phyloP scores from a whole-genome alignment of 805 yeast genomes.

The Starmerella floricola region DNA sequence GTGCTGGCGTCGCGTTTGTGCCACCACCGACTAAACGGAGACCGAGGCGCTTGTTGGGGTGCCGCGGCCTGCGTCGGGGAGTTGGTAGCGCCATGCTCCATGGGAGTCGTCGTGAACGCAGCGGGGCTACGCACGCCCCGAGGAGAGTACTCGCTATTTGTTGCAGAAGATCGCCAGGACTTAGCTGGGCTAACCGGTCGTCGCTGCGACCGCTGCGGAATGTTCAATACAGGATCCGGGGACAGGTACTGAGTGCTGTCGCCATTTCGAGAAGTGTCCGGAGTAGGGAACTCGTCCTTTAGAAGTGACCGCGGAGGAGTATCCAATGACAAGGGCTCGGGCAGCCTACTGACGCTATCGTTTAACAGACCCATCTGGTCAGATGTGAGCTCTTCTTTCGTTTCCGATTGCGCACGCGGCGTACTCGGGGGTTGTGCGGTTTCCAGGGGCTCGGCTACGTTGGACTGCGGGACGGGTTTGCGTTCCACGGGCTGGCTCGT shows the following conservation, averaged over 20 bases:
- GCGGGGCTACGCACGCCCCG: background rate
- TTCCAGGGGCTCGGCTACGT: too few relatives aligned
- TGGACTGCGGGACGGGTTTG: too few relatives aligned
- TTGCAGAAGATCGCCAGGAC: conserved; percentile 1
- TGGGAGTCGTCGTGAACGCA: background rate
- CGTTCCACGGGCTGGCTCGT: too few relatives aligned
- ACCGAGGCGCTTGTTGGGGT: conserved; percentile 5
- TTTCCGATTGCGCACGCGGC: too few relatives aligned
- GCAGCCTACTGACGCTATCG: too few relatives aligned
- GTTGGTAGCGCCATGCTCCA: background rate
- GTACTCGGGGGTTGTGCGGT: too few relatives aligned
- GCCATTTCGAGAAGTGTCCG: conserved; percentile 1
- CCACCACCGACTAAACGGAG: conserved; percentile 11
- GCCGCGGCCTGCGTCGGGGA: conserved; percentile 15
- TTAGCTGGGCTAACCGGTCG: conserved; percentile 16
- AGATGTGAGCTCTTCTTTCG: too few relatives aligned
- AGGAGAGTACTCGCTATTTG: background rate
- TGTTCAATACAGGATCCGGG: conserved; percentile 1
- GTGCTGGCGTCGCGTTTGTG: conserved; percentile 3
- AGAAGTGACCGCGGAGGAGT: background rate
- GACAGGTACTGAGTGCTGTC: background rate
- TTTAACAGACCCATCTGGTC: too few relatives aligned
- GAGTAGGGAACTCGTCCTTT: conserved; percentile 3
- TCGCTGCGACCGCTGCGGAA: conserved; percentile 18
- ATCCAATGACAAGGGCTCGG: background rate